Conservation (phyloP, 2,329 filamentous ascomycete species). For the Parastagonospora avenae region DNA sequence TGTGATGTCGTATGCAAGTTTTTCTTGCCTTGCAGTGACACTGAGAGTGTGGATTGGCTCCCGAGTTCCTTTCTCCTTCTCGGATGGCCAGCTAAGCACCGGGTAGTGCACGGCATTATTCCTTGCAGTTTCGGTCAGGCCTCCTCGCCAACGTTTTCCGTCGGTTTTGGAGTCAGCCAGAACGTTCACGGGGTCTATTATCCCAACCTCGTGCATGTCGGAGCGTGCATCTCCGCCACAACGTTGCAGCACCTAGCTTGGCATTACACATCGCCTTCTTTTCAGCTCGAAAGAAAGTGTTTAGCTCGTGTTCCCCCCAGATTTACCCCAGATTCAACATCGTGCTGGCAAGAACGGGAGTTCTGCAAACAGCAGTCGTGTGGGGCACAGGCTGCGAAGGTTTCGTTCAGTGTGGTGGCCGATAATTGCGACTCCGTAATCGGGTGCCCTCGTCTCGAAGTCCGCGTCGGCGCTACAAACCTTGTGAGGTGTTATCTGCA, state of each 20-base stretch:
- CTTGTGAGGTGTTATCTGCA: background rate
- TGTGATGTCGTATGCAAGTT: too few relatives aligned
- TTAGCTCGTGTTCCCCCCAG: constrained; percentile 2
- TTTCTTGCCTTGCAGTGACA: too few relatives aligned
- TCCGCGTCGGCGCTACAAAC: background rate
- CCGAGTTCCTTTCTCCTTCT: too few relatives aligned
- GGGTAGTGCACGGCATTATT: too few relatives aligned
- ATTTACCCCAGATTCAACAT: constrained; percentile 7
- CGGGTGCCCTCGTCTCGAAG: constrained; percentile 3
- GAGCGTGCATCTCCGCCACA: constrained; percentile 2
- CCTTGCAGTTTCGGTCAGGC: background rate
- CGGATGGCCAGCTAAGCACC: too few relatives aligned
- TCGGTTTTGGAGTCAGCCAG: background rate
- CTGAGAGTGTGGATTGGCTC: too few relatives aligned
- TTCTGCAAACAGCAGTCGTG: background rate
- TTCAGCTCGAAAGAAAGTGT: background rate
- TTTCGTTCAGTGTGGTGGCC: background rate
- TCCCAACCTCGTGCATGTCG: background rate
- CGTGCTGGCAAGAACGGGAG: background rate
- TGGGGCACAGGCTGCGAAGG: background rate
- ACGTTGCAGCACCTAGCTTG: constrained; percentile 1
- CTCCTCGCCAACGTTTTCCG: background rate
- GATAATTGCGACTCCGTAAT: background rate
- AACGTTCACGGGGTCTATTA: background rate
- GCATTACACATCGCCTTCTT: constrained; percentile 10